Evolutionary conservation across 345 rosid genomes (phyloP).

Genomic region (Dimocarpus longan): DNA sequence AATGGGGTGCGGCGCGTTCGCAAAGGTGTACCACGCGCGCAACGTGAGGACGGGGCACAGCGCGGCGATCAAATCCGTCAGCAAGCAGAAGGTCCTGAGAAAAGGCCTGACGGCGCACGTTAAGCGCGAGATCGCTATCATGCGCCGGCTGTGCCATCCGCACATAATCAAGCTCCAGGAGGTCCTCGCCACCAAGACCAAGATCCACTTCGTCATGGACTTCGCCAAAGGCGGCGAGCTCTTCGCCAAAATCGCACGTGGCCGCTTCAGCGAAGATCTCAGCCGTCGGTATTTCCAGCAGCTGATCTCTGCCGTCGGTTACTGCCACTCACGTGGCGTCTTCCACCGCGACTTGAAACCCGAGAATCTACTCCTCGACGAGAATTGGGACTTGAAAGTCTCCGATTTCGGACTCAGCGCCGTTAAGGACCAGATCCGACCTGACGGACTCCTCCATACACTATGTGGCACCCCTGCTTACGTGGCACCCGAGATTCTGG

Average conservation of each 20-base stretch:
- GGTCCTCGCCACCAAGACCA: slow-evolving; percentile 77
- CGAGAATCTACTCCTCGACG: slow-evolving; percentile 89
- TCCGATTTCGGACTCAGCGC: slow-evolving; percentile 96
- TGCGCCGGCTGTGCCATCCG: slow-evolving; percentile 76
- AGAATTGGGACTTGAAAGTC: slow-evolving; percentile 67
- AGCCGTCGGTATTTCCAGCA: slow-evolving; percentile 90
- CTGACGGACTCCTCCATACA: slow-evolving; percentile 85
- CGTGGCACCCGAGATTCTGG: slow-evolving; percentile 91
- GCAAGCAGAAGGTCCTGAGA: slow-evolving; percentile 61
- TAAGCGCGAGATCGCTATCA: slow-evolving; percentile 77
- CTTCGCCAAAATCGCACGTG: slow-evolving; percentile 64
- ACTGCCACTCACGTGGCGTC: slow-evolving; percentile 81
- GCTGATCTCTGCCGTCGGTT: slow-evolving; percentile 73
- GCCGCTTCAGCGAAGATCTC: slow-evolving; percentile 85
- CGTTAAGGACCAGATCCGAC: slow-evolving; percentile 54
- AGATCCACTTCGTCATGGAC: slow-evolving; percentile 87
- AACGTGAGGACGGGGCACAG: slow-evolving; percentile 62
- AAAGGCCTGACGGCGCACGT: slow-evolving; percentile 53
- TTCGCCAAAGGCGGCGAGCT: slow-evolving; percentile 92
- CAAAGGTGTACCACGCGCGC: slow-evolving; percentile 77
- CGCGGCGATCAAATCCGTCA: slow-evolving; percentile 85
- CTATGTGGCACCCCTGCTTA: slow-evolving; percentile 93
- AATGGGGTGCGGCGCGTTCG: slow-evolving; percentile 84
- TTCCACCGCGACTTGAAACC: slow-evolving; percentile 92
- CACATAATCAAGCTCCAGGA: slow-evolving; percentile 63